These are phyloP conservation scores for Aspergillus sp. DNA, from an alignment of 2,329 filamentous ascomycete genomes.

Conservation along the genomic window DNA sequence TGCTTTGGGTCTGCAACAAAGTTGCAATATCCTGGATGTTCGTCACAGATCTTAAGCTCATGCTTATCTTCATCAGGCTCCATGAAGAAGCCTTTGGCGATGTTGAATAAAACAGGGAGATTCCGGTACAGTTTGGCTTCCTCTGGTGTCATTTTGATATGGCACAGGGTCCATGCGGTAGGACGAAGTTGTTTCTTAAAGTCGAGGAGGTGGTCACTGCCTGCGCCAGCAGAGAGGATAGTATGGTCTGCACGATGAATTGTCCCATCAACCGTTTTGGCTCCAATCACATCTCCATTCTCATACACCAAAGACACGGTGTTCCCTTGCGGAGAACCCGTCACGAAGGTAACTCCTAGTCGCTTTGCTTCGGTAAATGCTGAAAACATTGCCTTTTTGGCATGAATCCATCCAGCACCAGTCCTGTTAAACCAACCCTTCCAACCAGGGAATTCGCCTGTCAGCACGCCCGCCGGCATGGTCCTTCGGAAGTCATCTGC, in stretches of 20 bases:
- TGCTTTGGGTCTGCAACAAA: slow-evolving; percentile 25
- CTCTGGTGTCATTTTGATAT: slow-evolving; percentile 44
- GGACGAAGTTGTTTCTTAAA: slow-evolving; percentile 50
- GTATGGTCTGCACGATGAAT: slow-evolving; percentile 39
- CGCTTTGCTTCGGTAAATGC: slow-evolving; percentile 41
- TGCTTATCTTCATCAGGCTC: slow-evolving; percentile 39
- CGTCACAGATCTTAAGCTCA: slow-evolving; percentile 42
- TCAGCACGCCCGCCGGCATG: slow-evolving; percentile 50
- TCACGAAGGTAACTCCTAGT: slow-evolving; percentile 46
- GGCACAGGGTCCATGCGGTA: slow-evolving; percentile 51
- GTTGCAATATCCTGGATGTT: slow-evolving; percentile 55
- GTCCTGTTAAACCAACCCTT: slow-evolving; percentile 40
- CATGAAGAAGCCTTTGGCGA: slow-evolving; percentile 48
- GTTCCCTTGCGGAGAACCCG: slow-evolving; percentile 34
- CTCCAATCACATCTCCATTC: slow-evolving; percentile 38
- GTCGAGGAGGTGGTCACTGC: slow-evolving; percentile 44
- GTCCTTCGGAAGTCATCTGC: slow-evolving; percentile 45
- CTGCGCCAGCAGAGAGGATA: slow-evolving; percentile 48
- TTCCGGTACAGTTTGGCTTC: slow-evolving; percentile 44
- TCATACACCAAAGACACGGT: slow-evolving; percentile 36
- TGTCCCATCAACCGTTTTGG: slow-evolving; percentile 38
- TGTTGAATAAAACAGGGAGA: slow-evolving; percentile 48
- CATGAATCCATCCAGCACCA: slow-evolving; percentile 52
- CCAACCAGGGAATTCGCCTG: slow-evolving; percentile 48
- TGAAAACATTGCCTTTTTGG: slow-evolving; percentile 45